These are phyloP conservation scores for Coleophoma crateriformis DNA, from an alignment of 2,329 filamentous ascomycete genomes.

Conservation along the genomic window DNA sequence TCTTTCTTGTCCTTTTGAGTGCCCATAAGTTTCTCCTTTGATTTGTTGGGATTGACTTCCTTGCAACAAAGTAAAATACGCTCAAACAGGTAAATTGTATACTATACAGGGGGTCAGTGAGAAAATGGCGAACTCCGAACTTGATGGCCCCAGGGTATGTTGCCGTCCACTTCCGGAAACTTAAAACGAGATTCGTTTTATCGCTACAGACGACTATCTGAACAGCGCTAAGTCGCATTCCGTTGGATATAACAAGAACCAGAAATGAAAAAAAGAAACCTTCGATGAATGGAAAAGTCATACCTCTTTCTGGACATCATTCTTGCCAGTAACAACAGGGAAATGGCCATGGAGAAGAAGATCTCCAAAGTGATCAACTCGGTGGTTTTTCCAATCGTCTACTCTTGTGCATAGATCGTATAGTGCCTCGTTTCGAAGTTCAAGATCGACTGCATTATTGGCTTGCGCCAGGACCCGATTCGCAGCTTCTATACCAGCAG, in stretches of 20 bases:
- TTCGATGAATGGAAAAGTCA: background rate
- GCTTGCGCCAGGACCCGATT: slow-evolving; percentile 78
- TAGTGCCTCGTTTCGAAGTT: slow-evolving; percentile 77
- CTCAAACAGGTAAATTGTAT: slow-evolving; percentile 96
- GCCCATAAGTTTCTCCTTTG: slow-evolving; percentile 64
- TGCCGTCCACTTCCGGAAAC: background rate
- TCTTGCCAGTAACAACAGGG: slow-evolving; percentile 83
- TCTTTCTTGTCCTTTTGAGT: slow-evolving; percentile 69
- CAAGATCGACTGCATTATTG: slow-evolving; percentile 85
- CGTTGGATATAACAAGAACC: background rate
- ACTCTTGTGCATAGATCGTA: slow-evolving; percentile 77
- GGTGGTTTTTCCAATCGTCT: slow-evolving; percentile 95
- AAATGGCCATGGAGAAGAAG: slow-evolving; percentile 85
- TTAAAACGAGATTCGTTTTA: background rate
- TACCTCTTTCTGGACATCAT: slow-evolving; percentile 80
- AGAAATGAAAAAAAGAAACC: slow-evolving; percentile 6
- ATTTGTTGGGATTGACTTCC: slow-evolving; percentile 81
- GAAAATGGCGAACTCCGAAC: too few relatives aligned
- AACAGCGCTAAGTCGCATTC: too few relatives aligned
- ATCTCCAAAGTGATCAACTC: slow-evolving; percentile 85
- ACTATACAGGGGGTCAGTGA: slow-evolving; percentile 43
- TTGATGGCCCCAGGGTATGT: too few relatives aligned
- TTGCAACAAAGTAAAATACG: slow-evolving; percentile 96
- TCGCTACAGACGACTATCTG: background rate
- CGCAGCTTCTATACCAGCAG: slow-evolving; percentile 72